Conservation (phyloP, 208 protist genomes). For the Crithidia fasciculata region DNA sequence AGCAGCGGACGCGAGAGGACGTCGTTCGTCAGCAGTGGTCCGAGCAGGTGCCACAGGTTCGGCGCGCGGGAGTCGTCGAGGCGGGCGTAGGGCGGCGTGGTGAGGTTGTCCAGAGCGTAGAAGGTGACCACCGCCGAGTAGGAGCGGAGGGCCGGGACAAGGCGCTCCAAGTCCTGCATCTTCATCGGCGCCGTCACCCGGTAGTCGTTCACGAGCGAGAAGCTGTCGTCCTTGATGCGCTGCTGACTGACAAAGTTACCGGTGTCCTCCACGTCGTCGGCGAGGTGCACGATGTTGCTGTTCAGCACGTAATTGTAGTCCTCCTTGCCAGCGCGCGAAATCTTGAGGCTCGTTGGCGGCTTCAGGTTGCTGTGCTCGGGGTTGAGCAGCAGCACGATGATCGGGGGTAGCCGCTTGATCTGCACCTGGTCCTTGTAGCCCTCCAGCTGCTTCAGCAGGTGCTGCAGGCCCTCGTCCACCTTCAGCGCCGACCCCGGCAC, state of each 20-base stretch:
- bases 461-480: slow-evolving; percentile 91
- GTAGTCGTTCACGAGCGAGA: slow-evolving; percentile 89
- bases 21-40: slow-evolving; percentile 83
- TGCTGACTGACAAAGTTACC: slow-evolving; percentile 92
- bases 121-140: slow-evolving; percentile 84
- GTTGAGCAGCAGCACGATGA: slow-evolving; percentile 91
- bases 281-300: slow-evolving; percentile 90
- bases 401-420: slow-evolving; percentile 86
- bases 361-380: slow-evolving; percentile 88
- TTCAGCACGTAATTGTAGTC: slow-evolving; percentile 90
- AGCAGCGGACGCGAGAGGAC: slow-evolving; percentile 73
- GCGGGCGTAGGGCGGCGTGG: slow-evolving; percentile 60
- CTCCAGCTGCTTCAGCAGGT: slow-evolving; percentile 90
- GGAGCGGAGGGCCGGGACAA: slow-evolving; percentile 77
- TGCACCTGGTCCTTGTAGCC: slow-evolving; percentile 76
- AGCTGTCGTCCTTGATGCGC: slow-evolving; percentile 83
- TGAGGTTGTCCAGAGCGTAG: slow-evolving; percentile 82
- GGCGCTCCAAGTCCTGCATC: slow-evolving; percentile 71
- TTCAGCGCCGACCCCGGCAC: slow-evolving; percentile 88
- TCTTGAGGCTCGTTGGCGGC: slow-evolving; percentile 81
- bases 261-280: slow-evolving; percentile 85
- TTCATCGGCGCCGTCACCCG: slow-evolving; percentile 79
- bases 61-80: slow-evolving; percentile 73
- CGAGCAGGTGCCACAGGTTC: slow-evolving; percentile 82
- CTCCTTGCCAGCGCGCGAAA: slow-evolving; percentile 78